phyloP scores from a whole-genome alignment of 768 basidiomycete genomes.

The Mycena galopus region DNA sequence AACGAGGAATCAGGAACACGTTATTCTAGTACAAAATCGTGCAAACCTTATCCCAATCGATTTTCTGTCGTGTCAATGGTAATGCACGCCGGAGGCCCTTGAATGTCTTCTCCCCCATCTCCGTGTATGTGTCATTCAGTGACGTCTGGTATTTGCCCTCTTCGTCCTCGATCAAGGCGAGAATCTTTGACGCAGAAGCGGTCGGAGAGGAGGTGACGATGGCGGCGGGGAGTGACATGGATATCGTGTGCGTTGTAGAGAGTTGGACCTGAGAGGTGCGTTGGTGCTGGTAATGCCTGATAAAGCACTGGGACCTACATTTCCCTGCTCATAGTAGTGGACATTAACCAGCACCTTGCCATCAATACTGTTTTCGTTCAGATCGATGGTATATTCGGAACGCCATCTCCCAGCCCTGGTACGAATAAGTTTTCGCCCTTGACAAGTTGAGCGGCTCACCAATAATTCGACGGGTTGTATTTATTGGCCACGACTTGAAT shows the following conservation, averaged over 20 bases:
- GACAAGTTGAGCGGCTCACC: conserved; percentile 59
- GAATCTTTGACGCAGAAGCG: conserved; percentile 74
- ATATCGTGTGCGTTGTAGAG: conserved; percentile 76
- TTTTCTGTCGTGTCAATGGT: conserved; percentile 91
- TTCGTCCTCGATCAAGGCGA: conserved; percentile 86
- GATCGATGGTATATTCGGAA: conserved; percentile 84
- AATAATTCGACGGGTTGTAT: conserved; percentile 94
- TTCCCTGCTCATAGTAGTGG: conserved; percentile 98
- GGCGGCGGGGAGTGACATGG: conserved; percentile 72
- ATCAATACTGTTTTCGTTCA: conserved; percentile 69
- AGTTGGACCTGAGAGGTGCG: conserved; percentile 82
- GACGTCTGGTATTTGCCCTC: conserved; percentile 84
- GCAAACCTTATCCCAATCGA: conserved; percentile 94
- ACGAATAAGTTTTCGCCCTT: conserved; percentile 3
- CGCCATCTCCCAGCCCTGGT: conserved; percentile 95
- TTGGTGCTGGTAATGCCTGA: background rate
- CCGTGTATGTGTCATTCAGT: conserved; percentile 85
- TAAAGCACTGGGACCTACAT: conserved; percentile 65
- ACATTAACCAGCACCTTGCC: conserved; percentile 87
- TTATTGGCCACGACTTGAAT: conserved; percentile 95
- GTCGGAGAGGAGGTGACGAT: conserved; percentile 64
- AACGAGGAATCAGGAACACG: background rate
- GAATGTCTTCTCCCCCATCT: conserved; percentile 95
- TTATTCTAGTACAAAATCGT: conserved; percentile 9
- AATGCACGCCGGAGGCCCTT: conserved; percentile 90